Evolutionary conservation across 352 stramenopile species (phyloP).

Genomic region (Pythium inflatum): DNA sequence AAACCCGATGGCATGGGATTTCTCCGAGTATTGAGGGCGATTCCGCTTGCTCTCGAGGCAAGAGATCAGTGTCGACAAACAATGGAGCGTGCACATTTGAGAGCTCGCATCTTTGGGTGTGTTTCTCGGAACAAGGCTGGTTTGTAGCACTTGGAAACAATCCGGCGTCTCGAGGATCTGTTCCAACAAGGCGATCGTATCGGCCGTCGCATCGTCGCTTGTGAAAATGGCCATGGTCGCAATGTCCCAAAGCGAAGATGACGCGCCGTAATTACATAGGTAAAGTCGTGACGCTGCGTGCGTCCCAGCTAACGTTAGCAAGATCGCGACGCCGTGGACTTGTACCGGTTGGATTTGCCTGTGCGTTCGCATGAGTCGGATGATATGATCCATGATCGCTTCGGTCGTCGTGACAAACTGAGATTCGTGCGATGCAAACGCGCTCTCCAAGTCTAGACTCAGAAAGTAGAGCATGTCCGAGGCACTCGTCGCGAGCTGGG

Average conservation of each 20-base stretch:
- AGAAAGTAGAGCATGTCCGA: conserved; percentile 65
- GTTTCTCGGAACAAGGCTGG: background rate
- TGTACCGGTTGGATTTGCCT: conserved; percentile 48
- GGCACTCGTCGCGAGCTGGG: conserved; percentile 44
- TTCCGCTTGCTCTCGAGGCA: conserved; percentile 24
- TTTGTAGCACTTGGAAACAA: conserved; percentile 20
- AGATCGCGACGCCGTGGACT: conserved; percentile 52
- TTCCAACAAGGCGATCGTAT: conserved; percentile 49
- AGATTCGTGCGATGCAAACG: conserved; percentile 10
- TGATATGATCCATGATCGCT: conserved; percentile 32
- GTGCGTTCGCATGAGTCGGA: conserved; percentile 46
- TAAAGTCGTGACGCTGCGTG: conserved; percentile 40
- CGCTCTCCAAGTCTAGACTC: conserved; percentile 48
- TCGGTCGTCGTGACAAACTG: conserved; percentile 22
- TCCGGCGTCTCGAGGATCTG: conserved; percentile 39
- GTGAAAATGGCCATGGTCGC: conserved; percentile 33
- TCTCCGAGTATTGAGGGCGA: conserved; percentile 2
- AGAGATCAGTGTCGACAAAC: conserved; percentile 9
- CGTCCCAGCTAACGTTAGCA: conserved; percentile 43
- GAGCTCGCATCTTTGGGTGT: conserved; percentile 3
- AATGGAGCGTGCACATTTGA: conserved; percentile 10
- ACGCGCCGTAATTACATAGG: conserved; percentile 3
- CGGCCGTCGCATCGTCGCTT: conserved; percentile 32
- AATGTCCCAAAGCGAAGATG: conserved; percentile 40
- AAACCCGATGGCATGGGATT: conserved; percentile 10